These are phyloP conservation scores for Porcisia deanei DNA, from an alignment of 208 protist species.

Conservation along the genomic window DNA sequence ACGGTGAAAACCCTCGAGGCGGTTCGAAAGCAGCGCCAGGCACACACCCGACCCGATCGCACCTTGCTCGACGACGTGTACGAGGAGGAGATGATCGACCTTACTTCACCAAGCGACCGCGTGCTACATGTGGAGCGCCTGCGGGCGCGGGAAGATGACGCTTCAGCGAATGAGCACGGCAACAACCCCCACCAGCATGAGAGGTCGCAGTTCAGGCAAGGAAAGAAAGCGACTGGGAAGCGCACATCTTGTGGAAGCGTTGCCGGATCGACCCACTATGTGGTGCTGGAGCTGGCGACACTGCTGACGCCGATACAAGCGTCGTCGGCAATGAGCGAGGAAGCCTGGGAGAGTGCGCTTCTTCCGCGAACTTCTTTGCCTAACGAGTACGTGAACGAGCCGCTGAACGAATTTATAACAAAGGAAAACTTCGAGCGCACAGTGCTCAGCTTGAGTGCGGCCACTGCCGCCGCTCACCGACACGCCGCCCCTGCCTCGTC, in stretches of 20 bases:
- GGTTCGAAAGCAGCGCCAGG: slow-evolving; percentile 7
- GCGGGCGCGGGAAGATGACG: neutral
- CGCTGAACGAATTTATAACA: slow-evolving; percentile 16
- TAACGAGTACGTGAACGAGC: slow-evolving; percentile 9
- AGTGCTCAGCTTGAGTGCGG: slow-evolving; percentile 6
- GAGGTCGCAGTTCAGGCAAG: neutral
- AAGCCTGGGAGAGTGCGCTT: slow-evolving; percentile 10
- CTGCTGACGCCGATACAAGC: slow-evolving; percentile 15
- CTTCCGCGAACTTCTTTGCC: neutral
- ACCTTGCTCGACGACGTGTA: slow-evolving; percentile 25
- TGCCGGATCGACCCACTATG: slow-evolving; percentile 18
- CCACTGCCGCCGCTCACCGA: neutral
- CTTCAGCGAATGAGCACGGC: neutral
- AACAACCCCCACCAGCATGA: neutral
- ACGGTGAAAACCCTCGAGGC: neutral
- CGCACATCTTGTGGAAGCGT: neutral
- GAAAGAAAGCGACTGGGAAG: neutral
- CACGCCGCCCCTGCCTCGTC: neutral
- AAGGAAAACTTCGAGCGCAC: slow-evolving; percentile 2
- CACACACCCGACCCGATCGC: slow-evolving; percentile 5
- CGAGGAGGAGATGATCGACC: slow-evolving; percentile 25
- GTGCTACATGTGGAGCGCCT: slow-evolving; percentile 14
- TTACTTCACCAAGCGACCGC: slow-evolving; percentile 18
- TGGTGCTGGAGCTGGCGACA: slow-evolving; percentile 23
- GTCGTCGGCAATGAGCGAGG: slow-evolving; percentile 4